These are phyloP conservation scores for Kwoniella sp. DNA, from an alignment of 768 basidiomycete genomes.

Conservation along the genomic window DNA sequence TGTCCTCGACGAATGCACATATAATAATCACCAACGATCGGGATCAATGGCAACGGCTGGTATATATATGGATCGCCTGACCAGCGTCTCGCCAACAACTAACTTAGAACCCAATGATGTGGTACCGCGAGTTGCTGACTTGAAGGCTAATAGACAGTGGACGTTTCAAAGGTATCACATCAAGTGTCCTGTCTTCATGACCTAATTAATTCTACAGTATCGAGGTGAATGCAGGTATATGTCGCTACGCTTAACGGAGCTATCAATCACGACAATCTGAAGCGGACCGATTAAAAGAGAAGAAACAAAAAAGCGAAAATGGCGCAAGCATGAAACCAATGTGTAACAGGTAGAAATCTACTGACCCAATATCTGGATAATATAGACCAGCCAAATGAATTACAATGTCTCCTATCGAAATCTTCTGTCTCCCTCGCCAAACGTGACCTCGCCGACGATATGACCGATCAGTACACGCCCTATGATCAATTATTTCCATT, in stretches of 20 bases:
- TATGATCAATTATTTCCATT: not conserved
- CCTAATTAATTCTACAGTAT: not conserved
- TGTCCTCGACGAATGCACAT: not conserved
- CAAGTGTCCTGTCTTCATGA: conserved; percentile 4
- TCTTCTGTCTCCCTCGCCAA: too few relatives aligned
- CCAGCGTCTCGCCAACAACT: too few relatives aligned
- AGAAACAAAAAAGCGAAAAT: not conserved
- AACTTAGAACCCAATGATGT: too few relatives aligned
- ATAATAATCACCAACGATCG: not conserved
- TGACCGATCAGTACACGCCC: too few relatives aligned
- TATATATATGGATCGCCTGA: too few relatives aligned
- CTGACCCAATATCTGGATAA: not conserved
- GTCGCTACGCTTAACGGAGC: not conserved
- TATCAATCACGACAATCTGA: not conserved
- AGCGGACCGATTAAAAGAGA: not conserved
- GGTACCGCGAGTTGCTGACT: too few relatives aligned
- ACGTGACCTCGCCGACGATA: not conserved
- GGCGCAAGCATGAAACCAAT: not conserved
- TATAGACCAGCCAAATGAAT: too few relatives aligned
- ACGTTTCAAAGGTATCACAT: conserved; percentile 7
- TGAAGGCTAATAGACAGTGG: not conserved
- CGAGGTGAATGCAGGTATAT: conserved; percentile 9
- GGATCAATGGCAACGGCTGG: too few relatives aligned
- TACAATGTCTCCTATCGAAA: too few relatives aligned
- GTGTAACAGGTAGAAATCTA: not conserved